Evolutionary conservation across 2,329 filamentous ascomycete genomes (phyloP).

Genomic region (Scedosporium boydii): DNA sequence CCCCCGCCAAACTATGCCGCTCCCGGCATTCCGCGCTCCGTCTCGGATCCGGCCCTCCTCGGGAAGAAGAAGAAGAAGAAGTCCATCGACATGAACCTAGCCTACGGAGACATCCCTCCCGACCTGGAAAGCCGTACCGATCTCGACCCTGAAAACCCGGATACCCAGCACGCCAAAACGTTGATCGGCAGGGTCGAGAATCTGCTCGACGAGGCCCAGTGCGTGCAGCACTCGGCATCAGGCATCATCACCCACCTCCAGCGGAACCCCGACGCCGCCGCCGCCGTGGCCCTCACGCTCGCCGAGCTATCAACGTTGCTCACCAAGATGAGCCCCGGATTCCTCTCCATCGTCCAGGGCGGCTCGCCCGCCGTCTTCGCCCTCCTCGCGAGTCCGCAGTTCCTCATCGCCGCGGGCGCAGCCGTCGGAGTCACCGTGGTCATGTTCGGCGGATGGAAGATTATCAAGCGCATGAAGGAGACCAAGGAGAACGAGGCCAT

Average conservation of each 20-base stretch:
- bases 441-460: constrained; percentile 94
- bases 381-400: constrained; percentile 81
- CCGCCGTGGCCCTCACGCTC: constrained; percentile 84
- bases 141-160: constrained; percentile 42
- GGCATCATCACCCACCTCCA: constrained; percentile 70
- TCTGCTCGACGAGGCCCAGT: constrained; percentile 79
- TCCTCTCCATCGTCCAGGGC: constrained; percentile 65
- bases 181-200: constrained; percentile 68
- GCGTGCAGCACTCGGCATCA: constrained; percentile 73
- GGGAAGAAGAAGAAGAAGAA: constrained; percentile 12
- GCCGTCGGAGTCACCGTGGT: constrained; percentile 91
- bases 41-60: constrained; percentile 28
- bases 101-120: constrained; percentile 75
- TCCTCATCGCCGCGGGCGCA: constrained; percentile 83
- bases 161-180: constrained; percentile 45
- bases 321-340: constrained; percentile 74
- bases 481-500: constrained; percentile 15
- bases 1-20: too few species aligned
- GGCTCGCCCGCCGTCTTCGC: constrained; percentile 80
- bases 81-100: constrained; percentile 76
- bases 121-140: constrained; percentile 46
- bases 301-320: constrained; percentile 81
- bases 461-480: constrained; percentile 73
- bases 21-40: constrained; percentile 20
- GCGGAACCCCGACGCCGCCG: constrained; percentile 73